Evolutionary conservation across 2,329 filamentous ascomycete species (phyloP).

Genomic region (Sarocladiaceae sp.): DNA sequence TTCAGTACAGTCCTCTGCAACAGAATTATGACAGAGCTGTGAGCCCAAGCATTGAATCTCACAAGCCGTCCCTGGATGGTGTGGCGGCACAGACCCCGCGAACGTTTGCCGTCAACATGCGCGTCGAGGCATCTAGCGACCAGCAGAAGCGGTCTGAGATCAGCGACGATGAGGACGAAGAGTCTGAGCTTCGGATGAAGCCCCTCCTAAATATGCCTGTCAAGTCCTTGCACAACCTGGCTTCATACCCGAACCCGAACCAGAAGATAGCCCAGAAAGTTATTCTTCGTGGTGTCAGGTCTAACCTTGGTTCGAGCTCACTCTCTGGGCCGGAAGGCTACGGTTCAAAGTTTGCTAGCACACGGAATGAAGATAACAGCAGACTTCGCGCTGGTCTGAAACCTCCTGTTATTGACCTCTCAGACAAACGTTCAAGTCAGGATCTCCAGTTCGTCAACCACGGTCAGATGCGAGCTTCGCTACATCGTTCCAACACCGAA

Average conservation of each 20-base stretch:
- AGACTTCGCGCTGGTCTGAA: not conserved
- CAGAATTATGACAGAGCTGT: slow-evolving; percentile 50
- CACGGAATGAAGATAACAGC: not conserved
- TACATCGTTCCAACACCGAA: slow-evolving; percentile 10
- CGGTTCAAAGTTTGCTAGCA: not conserved
- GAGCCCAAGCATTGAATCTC: slow-evolving; percentile 28
- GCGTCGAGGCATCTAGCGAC: slow-evolving; percentile 15
- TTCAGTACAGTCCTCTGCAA: slow-evolving; percentile 47
- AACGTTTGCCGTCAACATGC: slow-evolving; percentile 23
- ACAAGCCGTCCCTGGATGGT: slow-evolving; percentile 10
- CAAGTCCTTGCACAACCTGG: slow-evolving; percentile 48
- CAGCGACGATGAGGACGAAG: slow-evolving; percentile 22
- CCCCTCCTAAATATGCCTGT: slow-evolving; percentile 35
- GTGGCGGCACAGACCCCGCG: slow-evolving; percentile 16
- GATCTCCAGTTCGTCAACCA: slow-evolving; percentile 8
- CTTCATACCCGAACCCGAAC: slow-evolving; percentile 52
- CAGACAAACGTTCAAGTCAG: slow-evolving; percentile 9
- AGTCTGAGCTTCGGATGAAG: slow-evolving; percentile 22
- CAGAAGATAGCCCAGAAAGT: slow-evolving; percentile 47
- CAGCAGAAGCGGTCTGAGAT: slow-evolving; percentile 17
- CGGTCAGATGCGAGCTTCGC: slow-evolving; percentile 6
- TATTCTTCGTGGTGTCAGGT: slow-evolving; percentile 22
- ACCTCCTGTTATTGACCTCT: not conserved
- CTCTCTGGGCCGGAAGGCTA: not conserved
- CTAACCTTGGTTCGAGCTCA: not conserved